phyloP scores from a whole-genome alignment of 306 rosid species.

The Begonia peltatifolia region DNA sequence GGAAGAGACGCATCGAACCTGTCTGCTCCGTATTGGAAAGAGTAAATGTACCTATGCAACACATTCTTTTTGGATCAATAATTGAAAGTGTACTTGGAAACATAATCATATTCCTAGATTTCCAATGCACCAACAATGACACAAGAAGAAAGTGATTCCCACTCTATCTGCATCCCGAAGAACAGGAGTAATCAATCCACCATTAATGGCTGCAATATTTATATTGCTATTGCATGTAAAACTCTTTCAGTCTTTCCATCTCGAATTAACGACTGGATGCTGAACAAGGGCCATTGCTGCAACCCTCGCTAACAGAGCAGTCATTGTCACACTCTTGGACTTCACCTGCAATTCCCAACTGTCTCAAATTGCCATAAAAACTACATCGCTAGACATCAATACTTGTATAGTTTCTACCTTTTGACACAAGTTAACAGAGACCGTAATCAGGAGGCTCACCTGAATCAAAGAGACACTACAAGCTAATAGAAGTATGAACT shows the following conservation, averaged over 20 bases:
- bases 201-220: slow-evolving; percentile 65
- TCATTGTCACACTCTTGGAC: slow-evolving; percentile 85
- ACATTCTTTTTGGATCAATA: too few relatives aligned
- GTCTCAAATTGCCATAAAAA: slow-evolving; percentile 4
- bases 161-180: slow-evolving; percentile 91
- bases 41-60: too few relatives aligned
- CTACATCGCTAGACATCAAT: neutral
- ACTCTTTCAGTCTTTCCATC: slow-evolving; percentile 70
- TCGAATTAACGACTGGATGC: slow-evolving; percentile 60
- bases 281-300: slow-evolving; percentile 70
- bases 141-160: too few relatives aligned
- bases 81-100: too few relatives aligned
- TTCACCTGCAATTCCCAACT: slow-evolving; percentile 32
- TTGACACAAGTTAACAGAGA: too few relatives aligned
- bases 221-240: too few relatives aligned
- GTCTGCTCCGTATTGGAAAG: too few relatives aligned
- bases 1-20: too few relatives aligned
- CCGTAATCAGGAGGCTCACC: too few relatives aligned
- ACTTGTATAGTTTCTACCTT: neutral
- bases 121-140: too few relatives aligned
- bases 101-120: too few relatives aligned
- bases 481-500: neutral
- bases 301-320: slow-evolving; percentile 76
- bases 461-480: too few relatives aligned
- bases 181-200: slow-evolving; percentile 79